Evolutionary conservation across 371 early-diverging fungal species (phyloP), one percentile per base, ranked within the genome.

Genomic region (Choanephora cucurbitarum): DNA sequence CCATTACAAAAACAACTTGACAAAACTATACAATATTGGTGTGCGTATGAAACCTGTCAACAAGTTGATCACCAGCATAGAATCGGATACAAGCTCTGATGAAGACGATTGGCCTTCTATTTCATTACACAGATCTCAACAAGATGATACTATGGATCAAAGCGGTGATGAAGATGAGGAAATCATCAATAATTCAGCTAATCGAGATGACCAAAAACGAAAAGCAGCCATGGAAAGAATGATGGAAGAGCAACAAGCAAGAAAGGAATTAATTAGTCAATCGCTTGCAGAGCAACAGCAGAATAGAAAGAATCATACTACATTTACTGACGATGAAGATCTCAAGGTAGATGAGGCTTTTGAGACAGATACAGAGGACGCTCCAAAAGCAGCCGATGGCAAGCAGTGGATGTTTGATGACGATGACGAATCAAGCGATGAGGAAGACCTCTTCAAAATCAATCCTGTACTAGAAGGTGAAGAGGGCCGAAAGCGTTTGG

Each of bases 1-100:
- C 1, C 82, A 85, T 43, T 86, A 89, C 67, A 87, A 90, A 62
- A 81, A 88, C 53, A 88, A 81, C 43, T 68, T 88, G 52, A 80
- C 77, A 24, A 89, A 87, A 48, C 62, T 91, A 5, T 82, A 79
- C 55, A 79, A 82, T 18, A 66, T 76, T 24, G 64, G 58, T 19
- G 80, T 70, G 3, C 58, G 64, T 3, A 69, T 79, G 66, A 85
- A 84, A 37, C 62, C 73, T 24, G 62, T 70, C 18, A 39, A 45
- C 13, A 55, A 73, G 8, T 55, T 87, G 61, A 72, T 32, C 52
- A 64, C 33, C 39, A 58, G 3, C 57, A 64, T 37, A 28, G 62
- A 55, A 18, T 23, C 21, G 7, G 44, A 52, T 31, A 49, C 56
- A 23, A 24, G 46, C 3, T 32, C 33, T 1, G 49, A 52, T 17